These are phyloP conservation scores for Chaetomium cochliodes DNA, from an alignment of 495 filamentous ascomycete genomes.

Conservation along the genomic window DNA sequence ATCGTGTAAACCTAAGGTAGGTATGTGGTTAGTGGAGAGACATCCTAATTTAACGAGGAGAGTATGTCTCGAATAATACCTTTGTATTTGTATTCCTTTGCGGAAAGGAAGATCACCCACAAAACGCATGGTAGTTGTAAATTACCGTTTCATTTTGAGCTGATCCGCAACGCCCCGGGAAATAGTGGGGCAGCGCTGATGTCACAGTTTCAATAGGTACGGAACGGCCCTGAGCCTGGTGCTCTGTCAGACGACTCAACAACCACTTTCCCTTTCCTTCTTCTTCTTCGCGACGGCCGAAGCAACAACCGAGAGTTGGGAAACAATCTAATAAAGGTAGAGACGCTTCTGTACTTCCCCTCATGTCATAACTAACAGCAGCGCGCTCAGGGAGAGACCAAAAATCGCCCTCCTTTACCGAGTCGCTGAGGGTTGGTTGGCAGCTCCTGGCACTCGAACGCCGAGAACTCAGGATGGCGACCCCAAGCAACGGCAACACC, in stretches of 20 bases:
- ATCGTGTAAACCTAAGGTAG: too few species aligned
- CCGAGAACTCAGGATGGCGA: neutral
- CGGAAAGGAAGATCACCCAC: too few species aligned
- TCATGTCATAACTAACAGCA: neutral
- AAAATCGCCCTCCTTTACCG: neutral
- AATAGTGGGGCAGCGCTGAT: constrained; percentile 1
- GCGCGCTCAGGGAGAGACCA: neutral
- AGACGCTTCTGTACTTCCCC: neutral
- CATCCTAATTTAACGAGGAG: too few species aligned
- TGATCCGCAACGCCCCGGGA: neutral
- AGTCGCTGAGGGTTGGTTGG: neutral
- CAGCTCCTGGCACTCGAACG: too few species aligned
- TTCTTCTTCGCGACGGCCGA: neutral
- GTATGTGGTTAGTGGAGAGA: too few species aligned
- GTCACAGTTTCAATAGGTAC: neutral
- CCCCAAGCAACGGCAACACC: neutral
- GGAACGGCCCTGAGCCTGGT: too few species aligned
- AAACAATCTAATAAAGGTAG: neutral
- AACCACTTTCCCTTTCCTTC: neutral
- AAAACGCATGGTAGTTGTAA: too few species aligned
- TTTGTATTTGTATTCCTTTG: too few species aligned
- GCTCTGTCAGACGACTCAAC: neutral
- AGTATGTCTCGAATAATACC: too few species aligned
- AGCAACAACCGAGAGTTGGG: neutral
- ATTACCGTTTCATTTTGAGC: too few species aligned